phyloP scores from a whole-genome alignment of 768 basidiomycete species.

The Hericium erinaceus region DNA sequence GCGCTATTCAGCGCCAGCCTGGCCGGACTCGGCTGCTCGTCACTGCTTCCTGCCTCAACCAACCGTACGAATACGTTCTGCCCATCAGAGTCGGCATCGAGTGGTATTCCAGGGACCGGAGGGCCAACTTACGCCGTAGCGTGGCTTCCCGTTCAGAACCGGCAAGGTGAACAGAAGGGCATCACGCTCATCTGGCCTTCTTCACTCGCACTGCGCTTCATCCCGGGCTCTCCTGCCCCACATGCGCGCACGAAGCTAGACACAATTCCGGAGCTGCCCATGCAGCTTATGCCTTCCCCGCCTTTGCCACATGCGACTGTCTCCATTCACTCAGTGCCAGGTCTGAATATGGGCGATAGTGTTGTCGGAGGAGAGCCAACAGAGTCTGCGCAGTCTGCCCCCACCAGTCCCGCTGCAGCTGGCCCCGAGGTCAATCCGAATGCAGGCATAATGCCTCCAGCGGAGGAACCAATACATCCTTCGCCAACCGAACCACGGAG shows the following conservation, averaged over 20 bases:
- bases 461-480: no score
- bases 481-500: not conserved
- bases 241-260: constrained; percentile 36
- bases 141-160: constrained; percentile 69
- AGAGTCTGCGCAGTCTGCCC: constrained; percentile 1
- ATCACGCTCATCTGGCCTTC: constrained; percentile 66
- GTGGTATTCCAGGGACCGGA: not conserved
- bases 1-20: constrained; percentile 58
- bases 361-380: not conserved
- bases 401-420: not conserved
- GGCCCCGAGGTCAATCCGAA: not conserved
- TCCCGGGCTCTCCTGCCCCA: constrained; percentile 24
- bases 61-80: not conserved
- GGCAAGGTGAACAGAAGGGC: constrained; percentile 75
- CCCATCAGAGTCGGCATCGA: not conserved
- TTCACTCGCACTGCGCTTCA: constrained; percentile 43
- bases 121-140: constrained; percentile 46
- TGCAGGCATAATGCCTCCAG: no score
- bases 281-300: constrained; percentile 49
- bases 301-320: constrained; percentile 26
- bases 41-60: constrained; percentile 29
- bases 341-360: not conserved
- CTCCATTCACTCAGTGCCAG: constrained; percentile 2
- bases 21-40: constrained; percentile 49
- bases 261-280: constrained; percentile 54